Percentiles rank a stretch among this genome's conserved stretches.
Evolutionary conservation across 1,284 basidiomycete species (phyloP).

Genomic region (Sporisorium graminicola): DNA sequence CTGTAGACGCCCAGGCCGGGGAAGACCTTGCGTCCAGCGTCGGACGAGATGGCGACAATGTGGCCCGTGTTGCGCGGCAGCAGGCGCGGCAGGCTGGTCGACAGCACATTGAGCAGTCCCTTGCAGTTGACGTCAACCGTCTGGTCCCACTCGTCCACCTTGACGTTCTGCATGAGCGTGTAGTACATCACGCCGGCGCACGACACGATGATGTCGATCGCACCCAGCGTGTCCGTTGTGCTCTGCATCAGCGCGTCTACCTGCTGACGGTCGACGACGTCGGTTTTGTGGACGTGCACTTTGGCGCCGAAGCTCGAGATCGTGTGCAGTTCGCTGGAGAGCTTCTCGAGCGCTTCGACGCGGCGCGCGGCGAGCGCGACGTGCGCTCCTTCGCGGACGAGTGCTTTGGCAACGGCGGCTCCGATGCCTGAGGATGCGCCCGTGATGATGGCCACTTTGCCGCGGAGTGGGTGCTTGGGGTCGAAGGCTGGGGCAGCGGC

Average conservation of each 20-base stretch:
- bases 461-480: constrained; percentile 47
- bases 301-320: constrained; percentile 18
- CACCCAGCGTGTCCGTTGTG: constrained; percentile 51
- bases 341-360: constrained; percentile 40
- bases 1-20: constrained; percentile 67
- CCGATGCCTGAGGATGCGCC: constrained; percentile 71
- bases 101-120: constrained; percentile 62
- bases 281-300: constrained; percentile 57
- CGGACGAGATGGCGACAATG: constrained; percentile 68
- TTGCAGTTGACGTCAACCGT: constrained; percentile 70
- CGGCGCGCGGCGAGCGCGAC: constrained; percentile 55
- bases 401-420: constrained; percentile 65
- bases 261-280: constrained; percentile 59
- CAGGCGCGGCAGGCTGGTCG: constrained; percentile 57
- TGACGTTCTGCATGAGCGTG: constrained; percentile 66
- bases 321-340: constrained; percentile 24
- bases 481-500: constrained; percentile 29
- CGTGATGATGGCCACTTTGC: constrained; percentile 70
- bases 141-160: constrained; percentile 65
- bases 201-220: constrained; percentile 62
- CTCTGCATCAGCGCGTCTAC: constrained; percentile 57
- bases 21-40: constrained; percentile 67
- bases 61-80: constrained; percentile 57
- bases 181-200: constrained; percentile 69
- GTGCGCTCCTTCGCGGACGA: constrained; percentile 52